phyloP scores from a whole-genome alignment of 352 stramenopile genomes.

The Plasmopara halstedii region DNA sequence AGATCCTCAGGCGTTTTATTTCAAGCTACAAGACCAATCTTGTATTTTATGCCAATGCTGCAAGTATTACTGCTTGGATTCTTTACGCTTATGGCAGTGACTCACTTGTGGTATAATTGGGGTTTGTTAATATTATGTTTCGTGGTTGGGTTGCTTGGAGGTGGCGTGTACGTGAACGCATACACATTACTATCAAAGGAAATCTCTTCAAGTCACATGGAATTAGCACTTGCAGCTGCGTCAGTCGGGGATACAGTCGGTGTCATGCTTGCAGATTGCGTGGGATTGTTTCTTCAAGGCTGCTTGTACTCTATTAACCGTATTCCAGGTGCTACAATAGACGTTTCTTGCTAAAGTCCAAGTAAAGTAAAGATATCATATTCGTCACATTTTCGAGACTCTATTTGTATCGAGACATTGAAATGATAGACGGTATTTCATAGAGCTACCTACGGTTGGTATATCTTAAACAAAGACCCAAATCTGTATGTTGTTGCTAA shows the following conservation, averaged over 20 bases:
- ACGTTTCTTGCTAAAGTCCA: slow-evolving; percentile 42
- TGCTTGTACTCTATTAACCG: slow-evolving; percentile 87
- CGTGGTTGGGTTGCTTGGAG: slow-evolving; percentile 81
- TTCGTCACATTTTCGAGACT: too few relatives aligned
- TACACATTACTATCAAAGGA: slow-evolving; percentile 87
- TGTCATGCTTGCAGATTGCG: slow-evolving; percentile 85
- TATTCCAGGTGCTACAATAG: slow-evolving; percentile 51
- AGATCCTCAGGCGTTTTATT: slow-evolving; percentile 84
- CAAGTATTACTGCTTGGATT: slow-evolving; percentile 83
- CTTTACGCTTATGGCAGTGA: slow-evolving; percentile 76
- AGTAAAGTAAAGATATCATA: too few relatives aligned
- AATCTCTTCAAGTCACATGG: slow-evolving; percentile 51
- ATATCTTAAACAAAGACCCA: too few relatives aligned
- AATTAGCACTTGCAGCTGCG: slow-evolving; percentile 84
- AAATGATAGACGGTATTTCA: too few relatives aligned
- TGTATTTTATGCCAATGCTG: slow-evolving; percentile 87
- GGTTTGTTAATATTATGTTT: slow-evolving; percentile 77
- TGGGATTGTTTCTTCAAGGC: slow-evolving; percentile 85
- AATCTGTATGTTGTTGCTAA: too few relatives aligned
- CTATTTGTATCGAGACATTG: too few relatives aligned
- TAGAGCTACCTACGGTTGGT: too few relatives aligned
- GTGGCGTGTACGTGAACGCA: slow-evolving; percentile 88
- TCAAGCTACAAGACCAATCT: slow-evolving; percentile 49
- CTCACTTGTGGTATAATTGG: slow-evolving; percentile 86
- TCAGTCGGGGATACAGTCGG: slow-evolving; percentile 87